phyloP scores from a whole-genome alignment of 2,329 filamentous ascomycete genomes.

The Tolypocladium ophioglossoides region DNA sequence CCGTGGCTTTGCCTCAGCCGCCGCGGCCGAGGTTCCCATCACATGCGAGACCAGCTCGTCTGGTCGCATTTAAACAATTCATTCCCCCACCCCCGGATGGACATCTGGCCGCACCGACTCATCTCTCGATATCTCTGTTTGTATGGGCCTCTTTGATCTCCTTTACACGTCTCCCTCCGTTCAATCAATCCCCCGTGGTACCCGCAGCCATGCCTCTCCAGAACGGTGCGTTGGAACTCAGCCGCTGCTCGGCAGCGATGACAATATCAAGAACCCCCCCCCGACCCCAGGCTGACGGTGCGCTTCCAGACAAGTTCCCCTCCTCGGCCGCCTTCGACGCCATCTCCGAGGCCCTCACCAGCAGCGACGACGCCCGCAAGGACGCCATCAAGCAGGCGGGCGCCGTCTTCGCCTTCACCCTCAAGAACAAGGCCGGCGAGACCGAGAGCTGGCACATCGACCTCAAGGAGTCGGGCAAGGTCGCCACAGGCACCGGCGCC shows the following conservation, averaged over 20 bases:
- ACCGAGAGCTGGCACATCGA: conserved; percentile 90
- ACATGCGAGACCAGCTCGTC: too few species aligned
- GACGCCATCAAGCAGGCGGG: conserved; percentile 82
- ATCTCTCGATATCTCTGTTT: neutral
- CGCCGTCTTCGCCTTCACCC: conserved; percentile 79
- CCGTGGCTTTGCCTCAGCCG: too few species aligned
- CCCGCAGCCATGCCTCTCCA: conserved; percentile 55
- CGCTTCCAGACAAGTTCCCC: conserved; percentile 64
- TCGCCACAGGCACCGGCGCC: conserved; percentile 64
- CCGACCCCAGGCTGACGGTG: conserved; percentile 1
- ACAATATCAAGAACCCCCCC: too few species aligned
- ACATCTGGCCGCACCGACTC: neutral
- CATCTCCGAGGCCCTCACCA: conserved; percentile 63
- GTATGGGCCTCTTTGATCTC: neutral
- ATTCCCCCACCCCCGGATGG: neutral
- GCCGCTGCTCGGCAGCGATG: neutral
- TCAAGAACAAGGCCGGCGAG: conserved; percentile 79
- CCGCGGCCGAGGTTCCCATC: conserved; percentile 19
- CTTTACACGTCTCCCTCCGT: neutral
- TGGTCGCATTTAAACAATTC: conserved; percentile 6
- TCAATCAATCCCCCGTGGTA: neutral
- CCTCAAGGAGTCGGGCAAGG: conserved; percentile 78
- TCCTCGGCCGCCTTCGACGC: conserved; percentile 84
- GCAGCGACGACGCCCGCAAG: conserved; percentile 64
- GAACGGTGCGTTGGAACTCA: conserved; percentile 40